Base-by-base conservation (phyloP, 1,284 basidiomycete genomes). In the Chalciporus sp. region DNA sequence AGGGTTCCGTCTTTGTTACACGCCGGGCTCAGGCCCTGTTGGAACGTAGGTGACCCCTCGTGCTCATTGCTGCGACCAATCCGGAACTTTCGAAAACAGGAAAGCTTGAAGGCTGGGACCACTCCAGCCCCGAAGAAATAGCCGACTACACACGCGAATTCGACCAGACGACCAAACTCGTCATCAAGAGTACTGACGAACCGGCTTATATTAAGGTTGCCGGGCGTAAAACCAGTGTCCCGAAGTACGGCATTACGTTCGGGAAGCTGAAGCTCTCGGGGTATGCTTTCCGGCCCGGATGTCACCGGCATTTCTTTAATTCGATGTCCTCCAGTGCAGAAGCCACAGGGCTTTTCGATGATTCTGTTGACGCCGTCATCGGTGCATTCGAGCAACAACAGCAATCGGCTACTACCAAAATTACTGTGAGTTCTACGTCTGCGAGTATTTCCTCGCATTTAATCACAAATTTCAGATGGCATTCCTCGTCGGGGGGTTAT, bases 311-410 rank as follows among this genome's bases (percentile, higher is more conserved):
- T 55, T 64, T 3, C 0, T 16, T 42, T 49, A 1, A 49, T 31
- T 14, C 0, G 54, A 66, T 12, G 62, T 65, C 19, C 74, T 78
- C 44, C n/a, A 62, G 61, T 2, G 74, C 79, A 61, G 76, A 74
- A 44, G 74, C 72, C 0, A 75, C 76, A 1, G 79, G 79, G 49
- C 57, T 82, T 43, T 58, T 81, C 14, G 47, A 61, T 26, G 77
- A 76, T 71, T 76, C 56, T 2, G 7, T 61, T 1, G 31, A 57
- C 28, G 66, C 68, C 7, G 49, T 56, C 33, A 53, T 53, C 12
- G 27, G 61, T 3, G 72, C 73, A 6, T 63, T 80, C 14, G 55
- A 68, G 28, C 55, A 63, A 9, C 75, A 75, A 53, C 53, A 52
- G 9, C 53, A 52, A 28, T 47, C 20, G n/a, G 56, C 68, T 0